phyloP scores from a whole-genome alignment of 805 yeast genomes.

The Yarrowia sp. region DNA sequence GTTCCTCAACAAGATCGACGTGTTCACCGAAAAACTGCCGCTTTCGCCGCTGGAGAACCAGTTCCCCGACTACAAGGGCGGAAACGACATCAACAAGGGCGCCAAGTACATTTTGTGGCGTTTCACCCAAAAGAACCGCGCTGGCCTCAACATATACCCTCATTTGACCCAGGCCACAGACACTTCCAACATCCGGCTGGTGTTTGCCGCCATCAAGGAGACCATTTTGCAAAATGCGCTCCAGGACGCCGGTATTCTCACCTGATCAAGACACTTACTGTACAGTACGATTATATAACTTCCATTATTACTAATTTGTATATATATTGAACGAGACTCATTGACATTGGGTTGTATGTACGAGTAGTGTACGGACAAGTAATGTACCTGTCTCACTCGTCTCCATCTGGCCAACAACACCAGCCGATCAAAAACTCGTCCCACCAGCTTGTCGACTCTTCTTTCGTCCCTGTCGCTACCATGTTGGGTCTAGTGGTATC shows the following conservation, averaged over 20 bases:
- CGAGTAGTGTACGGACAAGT: too few species aligned
- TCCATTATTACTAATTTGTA: conserved; percentile 34
- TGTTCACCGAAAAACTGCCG: conserved; percentile 84
- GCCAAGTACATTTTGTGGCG: conserved; percentile 92
- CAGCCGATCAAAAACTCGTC: background rate
- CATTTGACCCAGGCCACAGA: conserved; percentile 94
- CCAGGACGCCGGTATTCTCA: conserved; percentile 76
- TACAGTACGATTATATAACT: conserved; percentile 30
- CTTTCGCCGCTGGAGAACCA: conserved; percentile 79
- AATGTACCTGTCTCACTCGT: background rate
- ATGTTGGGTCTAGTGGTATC: conserved; percentile 14
- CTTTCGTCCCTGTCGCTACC: background rate
- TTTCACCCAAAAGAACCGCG: conserved; percentile 81
- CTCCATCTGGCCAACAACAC: conserved; percentile 12
- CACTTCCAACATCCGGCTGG: conserved; percentile 84
- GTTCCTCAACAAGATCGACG: conserved; percentile 88
- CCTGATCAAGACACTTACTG: conserved; percentile 22
- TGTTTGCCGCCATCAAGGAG: conserved; percentile 83
- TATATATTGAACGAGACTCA: conserved; percentile 1
- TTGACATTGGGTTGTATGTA: too few species aligned
- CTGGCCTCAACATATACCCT: conserved; percentile 82
- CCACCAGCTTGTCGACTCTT: background rate
- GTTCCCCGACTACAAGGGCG: conserved; percentile 92
- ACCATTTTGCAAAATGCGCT: conserved; percentile 77
- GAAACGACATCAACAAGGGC: conserved; percentile 86